A percentile compares a stretch with the other conserved stretches of the same genome.
Conservation (phyloP, 805 yeast species). For the Pichia kluyveri region DNA sequence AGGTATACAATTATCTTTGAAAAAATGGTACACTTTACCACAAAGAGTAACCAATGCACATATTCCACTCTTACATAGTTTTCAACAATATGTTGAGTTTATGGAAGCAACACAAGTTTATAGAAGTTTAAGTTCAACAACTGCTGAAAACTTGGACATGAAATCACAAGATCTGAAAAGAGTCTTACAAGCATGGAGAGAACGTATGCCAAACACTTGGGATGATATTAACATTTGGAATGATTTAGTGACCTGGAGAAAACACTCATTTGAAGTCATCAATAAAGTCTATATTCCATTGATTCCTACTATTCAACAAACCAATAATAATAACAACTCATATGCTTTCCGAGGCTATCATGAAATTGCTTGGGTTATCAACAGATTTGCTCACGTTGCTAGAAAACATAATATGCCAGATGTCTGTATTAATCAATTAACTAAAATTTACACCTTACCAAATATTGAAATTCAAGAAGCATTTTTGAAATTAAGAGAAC, state of each 20-base stretch:
- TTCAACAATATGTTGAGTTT: slow-evolving; percentile 95
- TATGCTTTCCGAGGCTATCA: slow-evolving; percentile 97
- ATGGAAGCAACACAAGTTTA: slow-evolving; percentile 96
- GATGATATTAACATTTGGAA: slow-evolving; percentile 98
- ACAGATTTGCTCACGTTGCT: slow-evolving; percentile 97
- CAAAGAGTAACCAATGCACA: slow-evolving; percentile 71
- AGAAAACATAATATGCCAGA: slow-evolving; percentile 95
- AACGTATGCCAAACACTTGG: slow-evolving; percentile 92
- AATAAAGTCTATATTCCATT: slow-evolving; percentile 91
- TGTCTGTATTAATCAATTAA: slow-evolving; percentile 86
- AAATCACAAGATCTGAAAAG: slow-evolving; percentile 93
- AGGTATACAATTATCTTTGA: slow-evolving; percentile 85
- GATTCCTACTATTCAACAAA: slow-evolving; percentile 75
- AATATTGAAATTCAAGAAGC: slow-evolving; percentile 98
- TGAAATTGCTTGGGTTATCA: slow-evolving; percentile 98
- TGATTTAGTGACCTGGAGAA: slow-evolving; percentile 96
- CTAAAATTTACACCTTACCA: slow-evolving; percentile 90
- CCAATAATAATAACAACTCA: slow-evolving; percentile 67
- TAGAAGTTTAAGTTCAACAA: slow-evolving; percentile 77
- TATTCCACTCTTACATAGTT: slow-evolving; percentile 79
- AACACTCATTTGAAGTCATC: slow-evolving; percentile 94
- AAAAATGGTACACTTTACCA: slow-evolving; percentile 92
- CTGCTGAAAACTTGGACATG: slow-evolving; percentile 83
- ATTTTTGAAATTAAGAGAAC: slow-evolving; percentile 88
- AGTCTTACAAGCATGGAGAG: slow-evolving; percentile 96